These are phyloP conservation scores for Takakia lepidozioides DNA, from an alignment of 225 moss, liverwort and hornwort species.

Conservation along the genomic window DNA sequence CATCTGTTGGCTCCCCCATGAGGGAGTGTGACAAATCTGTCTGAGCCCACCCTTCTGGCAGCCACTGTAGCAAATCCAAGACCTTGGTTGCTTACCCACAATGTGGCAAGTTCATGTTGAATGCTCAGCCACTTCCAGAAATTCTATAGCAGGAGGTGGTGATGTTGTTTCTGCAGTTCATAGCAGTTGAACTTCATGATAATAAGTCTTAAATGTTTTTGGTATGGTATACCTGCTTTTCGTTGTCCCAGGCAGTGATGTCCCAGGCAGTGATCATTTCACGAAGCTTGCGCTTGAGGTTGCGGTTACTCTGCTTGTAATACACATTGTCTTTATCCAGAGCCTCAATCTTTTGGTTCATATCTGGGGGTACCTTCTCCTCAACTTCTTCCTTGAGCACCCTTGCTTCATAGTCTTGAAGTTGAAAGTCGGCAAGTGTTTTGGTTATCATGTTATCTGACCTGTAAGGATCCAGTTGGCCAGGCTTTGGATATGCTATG, in stretches of 20 bases:
- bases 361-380: slow-evolving; percentile 15
- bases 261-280: slow-evolving; percentile 58
- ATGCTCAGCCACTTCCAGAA: too few species aligned
- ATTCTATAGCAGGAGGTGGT: too few species aligned
- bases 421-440: slow-evolving; percentile 27
- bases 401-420: slow-evolving; percentile 26
- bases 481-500: not conserved
- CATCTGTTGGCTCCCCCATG: too few species aligned
- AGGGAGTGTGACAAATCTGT: too few species aligned
- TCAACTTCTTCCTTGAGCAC: slow-evolving; percentile 21
- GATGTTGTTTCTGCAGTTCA: too few species aligned
- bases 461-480: slow-evolving; percentile 21
- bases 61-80: too few species aligned
- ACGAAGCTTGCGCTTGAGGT: slow-evolving; percentile 55
- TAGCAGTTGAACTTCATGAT: too few species aligned
- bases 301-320: slow-evolving; percentile 58
- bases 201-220: too few species aligned
- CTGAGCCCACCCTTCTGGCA: too few species aligned
- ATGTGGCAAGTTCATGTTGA: too few species aligned
- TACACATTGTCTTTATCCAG: slow-evolving; percentile 57
- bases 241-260: slow-evolving; percentile 54
- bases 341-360: slow-evolving; percentile 30
- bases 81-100: too few species aligned
- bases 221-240: slow-evolving; percentile 63
- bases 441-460: slow-evolving; percentile 23